Evolutionary conservation across 2,329 filamentous ascomycete species (phyloP), one percentile per base, ranked within the genome.

Genomic region (Cladosporium oxysporum): DNA sequence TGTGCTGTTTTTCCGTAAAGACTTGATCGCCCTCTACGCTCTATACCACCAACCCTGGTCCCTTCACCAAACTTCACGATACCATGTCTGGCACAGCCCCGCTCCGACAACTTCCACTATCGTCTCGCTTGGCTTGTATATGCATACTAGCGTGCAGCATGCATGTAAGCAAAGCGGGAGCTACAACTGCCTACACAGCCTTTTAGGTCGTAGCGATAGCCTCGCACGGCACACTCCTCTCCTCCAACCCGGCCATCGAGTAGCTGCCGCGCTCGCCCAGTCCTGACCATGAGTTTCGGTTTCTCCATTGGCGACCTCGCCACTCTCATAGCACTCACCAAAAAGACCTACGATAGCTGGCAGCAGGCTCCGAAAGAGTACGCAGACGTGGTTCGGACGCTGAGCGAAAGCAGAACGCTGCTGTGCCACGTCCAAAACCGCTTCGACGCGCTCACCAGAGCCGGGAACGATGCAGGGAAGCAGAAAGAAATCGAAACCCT

Each of bases 131-230:
- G 49, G 49, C 49, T 52, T 52, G 49, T 52, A 52, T 28, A 14
- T 52, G 49, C 49, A 52, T 52, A 52, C 49, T 52, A 28, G 23
- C 49, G 26, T 28, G 49, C 49, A 52, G 49, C 49, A 28, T 52
- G 49, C 49, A 52, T 6, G 49, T 52, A 28, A 52, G 49, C 44
- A 52, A 28, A 26, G n/a, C 23, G 47, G 23, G 18, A 50, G 26
- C 49, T 28, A 28, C 26, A 28, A 52, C 11, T 52, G 16, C 49
- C 12, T 18, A 16, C 23, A n/a, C 26, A 28, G 49, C 23, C 49
- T 28, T 52, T 14, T 23, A 35, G 5, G 21, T 11, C 4, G 21
- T 18, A 8, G 10, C 16, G 49, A 52, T 52, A 28, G 49, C 49
- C 21, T 52, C 28, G 3, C 23, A 11, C 49, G 10, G 49, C 49